Conservation (phyloP, 352 stramenopile species). For the Phytopythium montanum region DNA sequence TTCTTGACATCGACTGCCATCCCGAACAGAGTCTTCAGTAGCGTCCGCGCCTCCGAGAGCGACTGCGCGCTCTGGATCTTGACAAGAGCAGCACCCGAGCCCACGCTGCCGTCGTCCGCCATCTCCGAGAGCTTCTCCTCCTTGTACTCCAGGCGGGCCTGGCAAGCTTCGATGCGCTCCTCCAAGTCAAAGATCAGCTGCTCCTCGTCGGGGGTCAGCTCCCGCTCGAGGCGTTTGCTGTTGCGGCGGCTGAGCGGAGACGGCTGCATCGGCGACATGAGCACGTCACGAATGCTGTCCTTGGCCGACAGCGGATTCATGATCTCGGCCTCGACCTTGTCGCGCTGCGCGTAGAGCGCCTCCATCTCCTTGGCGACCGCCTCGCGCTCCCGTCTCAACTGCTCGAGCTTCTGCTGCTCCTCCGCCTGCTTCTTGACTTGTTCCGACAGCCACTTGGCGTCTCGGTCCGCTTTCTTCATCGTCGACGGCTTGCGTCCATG, state of each 20-base stretch:
- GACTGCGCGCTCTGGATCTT: constrained; percentile 85
- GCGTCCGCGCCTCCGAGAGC: constrained; percentile 70
- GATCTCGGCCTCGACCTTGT: constrained; percentile 68
- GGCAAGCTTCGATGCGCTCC: constrained; percentile 82
- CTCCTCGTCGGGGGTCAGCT: constrained; percentile 77
- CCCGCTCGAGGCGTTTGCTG: constrained; percentile 38
- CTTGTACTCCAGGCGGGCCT: constrained; percentile 87
- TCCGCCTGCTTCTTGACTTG: constrained; percentile 80
- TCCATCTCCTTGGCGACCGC: constrained; percentile 82
- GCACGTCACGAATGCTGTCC: constrained; percentile 71
- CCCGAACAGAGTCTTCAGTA: constrained; percentile 82
- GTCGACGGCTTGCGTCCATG: constrained; percentile 43
- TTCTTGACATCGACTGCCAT: constrained; percentile 89
- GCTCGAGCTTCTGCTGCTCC: constrained; percentile 81
- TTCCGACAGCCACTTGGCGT: constrained; percentile 81
- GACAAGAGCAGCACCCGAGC: constrained; percentile 44
- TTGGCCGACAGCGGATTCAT: constrained; percentile 56
- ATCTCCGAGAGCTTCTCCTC: constrained; percentile 88
- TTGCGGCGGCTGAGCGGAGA: constrained; percentile 37
- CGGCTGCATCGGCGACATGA: constrained; percentile 69
- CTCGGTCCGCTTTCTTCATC: constrained; percentile 33
- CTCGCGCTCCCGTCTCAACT: constrained; percentile 76
- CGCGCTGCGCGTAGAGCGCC: constrained; percentile 62
- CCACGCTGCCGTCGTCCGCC: constrained; percentile 39
- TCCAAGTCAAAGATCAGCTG: constrained; percentile 80